A percentile compares a stretch with the other conserved stretches of the same genome.
Conservation (phyloP, 2,329 filamentous ascomycete genomes). For the Catunica adiposa region DNA sequence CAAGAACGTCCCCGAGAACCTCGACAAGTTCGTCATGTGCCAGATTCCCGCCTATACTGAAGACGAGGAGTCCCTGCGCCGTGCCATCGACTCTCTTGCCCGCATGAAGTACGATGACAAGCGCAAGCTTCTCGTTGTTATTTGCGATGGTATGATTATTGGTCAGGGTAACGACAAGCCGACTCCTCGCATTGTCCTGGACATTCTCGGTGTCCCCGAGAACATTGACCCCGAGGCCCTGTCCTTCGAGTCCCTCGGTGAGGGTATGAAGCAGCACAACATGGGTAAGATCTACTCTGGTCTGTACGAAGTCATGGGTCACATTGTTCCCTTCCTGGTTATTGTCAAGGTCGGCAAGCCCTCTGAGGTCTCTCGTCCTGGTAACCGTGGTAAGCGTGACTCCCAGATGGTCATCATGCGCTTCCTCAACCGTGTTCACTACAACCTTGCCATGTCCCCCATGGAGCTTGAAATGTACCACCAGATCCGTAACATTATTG, state of each 20-base stretch:
- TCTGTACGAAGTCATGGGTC: conserved; percentile 90
- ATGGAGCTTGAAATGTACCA: conserved; percentile 97
- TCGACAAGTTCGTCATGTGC: conserved; percentile 97
- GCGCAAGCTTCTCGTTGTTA: conserved; percentile 78
- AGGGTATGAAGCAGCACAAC: conserved; percentile 95
- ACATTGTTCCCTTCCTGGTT: conserved; percentile 95
- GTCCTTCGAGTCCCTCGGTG: conserved; percentile 90
- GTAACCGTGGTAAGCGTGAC: conserved; percentile 98
- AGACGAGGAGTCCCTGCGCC: conserved; percentile 90
- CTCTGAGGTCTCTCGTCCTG: conserved; percentile 83
- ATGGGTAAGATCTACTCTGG: conserved; percentile 99
- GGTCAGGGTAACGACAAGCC: conserved; percentile 94
- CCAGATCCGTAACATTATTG: conserved; percentile 96
- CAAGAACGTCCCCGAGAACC: conserved; percentile 83
- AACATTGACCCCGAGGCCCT: conserved; percentile 87
- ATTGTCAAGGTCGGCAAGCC: conserved; percentile 96
- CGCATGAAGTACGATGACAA: conserved; percentile 97
- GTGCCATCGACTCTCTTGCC: conserved; percentile 90
- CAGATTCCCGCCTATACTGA: conserved; percentile 97
- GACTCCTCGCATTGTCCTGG: conserved; percentile 86
- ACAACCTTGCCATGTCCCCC: conserved; percentile 90
- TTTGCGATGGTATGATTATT: conserved; percentile 99
- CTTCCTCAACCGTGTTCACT: conserved; percentile 97
- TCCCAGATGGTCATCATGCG: conserved; percentile 98
- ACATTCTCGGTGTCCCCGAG: conserved; percentile 90